Conservation (phyloP, 805 yeast genomes). For the Priceomyces carsonii region DNA sequence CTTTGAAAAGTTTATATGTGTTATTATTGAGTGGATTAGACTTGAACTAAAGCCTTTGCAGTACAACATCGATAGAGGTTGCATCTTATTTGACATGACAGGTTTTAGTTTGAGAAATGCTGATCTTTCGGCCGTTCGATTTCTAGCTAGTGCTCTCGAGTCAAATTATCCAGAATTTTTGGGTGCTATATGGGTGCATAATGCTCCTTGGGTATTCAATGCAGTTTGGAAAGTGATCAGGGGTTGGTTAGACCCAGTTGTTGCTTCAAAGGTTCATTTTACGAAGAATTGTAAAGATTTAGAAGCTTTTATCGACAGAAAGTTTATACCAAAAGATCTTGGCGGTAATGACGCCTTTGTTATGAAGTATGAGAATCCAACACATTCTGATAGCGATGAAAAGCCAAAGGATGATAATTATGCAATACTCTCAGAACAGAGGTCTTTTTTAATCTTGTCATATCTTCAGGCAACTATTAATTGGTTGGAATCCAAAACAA, state of each 20-base stretch:
- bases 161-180: conserved; percentile 93
- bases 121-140: conserved; percentile 88
- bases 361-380: conserved; percentile 63
- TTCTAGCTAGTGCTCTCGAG: conserved; percentile 80
- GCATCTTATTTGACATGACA: conserved; percentile 48
- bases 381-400: conserved; percentile 49
- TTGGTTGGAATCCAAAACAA: conserved; percentile 68
- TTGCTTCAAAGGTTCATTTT: conserved; percentile 85
- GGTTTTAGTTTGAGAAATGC: conserved; percentile 83
- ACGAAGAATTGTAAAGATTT: conserved; percentile 72
- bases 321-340: conserved; percentile 63
- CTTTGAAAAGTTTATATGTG: conserved; percentile 64
- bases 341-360: conserved; percentile 73
- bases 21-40: conserved; percentile 73
- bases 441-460: conserved; percentile 49
- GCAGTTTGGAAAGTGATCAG: conserved; percentile 90
- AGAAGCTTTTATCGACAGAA: conserved; percentile 55
- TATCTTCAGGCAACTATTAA: conserved; percentile 63
- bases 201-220: conserved; percentile 93
- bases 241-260: conserved; percentile 95
- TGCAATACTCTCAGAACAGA: conserved; percentile 43
- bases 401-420: conserved; percentile 53
- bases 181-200: conserved; percentile 79
- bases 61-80: conserved; percentile 5
- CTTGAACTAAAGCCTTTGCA: conserved; percentile 48